Percentiles rank a stretch among this genome's conserved stretches.
Evolutionary conservation across 208 protist genomes (phyloP).

Genomic region (Wallacemonas sp.): DNA sequence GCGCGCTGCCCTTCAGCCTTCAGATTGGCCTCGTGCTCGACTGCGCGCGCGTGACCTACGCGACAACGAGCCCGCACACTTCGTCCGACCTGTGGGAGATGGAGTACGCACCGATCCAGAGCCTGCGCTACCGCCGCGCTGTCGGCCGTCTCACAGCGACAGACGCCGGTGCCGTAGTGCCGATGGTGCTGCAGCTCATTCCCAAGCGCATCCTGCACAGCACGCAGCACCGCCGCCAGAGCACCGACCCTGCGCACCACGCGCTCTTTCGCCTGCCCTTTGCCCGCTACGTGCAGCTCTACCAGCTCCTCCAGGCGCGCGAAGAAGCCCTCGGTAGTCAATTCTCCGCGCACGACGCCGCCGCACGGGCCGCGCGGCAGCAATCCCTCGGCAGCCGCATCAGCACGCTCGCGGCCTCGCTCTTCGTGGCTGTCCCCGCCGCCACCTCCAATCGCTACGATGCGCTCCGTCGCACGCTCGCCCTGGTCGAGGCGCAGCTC

Average conservation of each 20-base stretch:
- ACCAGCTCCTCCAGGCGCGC: conserved; percentile 69
- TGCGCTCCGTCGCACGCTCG: conserved; percentile 50
- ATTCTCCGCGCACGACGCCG: conserved; percentile 10
- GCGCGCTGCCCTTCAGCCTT: conserved; percentile 57
- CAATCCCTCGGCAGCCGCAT: conserved; percentile 19
- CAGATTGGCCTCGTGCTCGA: conserved; percentile 79
- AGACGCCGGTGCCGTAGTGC: conserved; percentile 1
- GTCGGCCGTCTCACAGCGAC: conserved; percentile 38
- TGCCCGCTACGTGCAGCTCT: conserved; percentile 68
- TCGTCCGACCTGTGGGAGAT: conserved; percentile 49
- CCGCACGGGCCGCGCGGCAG: background rate
- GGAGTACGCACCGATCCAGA: conserved; percentile 55
- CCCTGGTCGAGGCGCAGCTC: conserved; percentile 54
- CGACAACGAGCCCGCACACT: conserved; percentile 39
- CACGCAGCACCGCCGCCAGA: conserved; percentile 66
- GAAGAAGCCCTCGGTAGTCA: conserved; percentile 47
- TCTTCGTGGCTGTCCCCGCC: conserved; percentile 61
- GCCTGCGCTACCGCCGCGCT: conserved; percentile 59
- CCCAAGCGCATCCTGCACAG: conserved; percentile 80
- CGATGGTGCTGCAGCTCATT: conserved; percentile 84
- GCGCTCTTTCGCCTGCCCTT: conserved; percentile 65
- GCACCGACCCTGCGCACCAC: conserved; percentile 68
- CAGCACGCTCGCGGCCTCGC: conserved; percentile 24
- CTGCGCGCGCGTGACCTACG: conserved; percentile 64
- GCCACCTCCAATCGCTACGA: conserved; percentile 70